Evolutionary conservation across 495 filamentous ascomycete species (phyloP).

Genomic region (Penicillium paradoxum): DNA sequence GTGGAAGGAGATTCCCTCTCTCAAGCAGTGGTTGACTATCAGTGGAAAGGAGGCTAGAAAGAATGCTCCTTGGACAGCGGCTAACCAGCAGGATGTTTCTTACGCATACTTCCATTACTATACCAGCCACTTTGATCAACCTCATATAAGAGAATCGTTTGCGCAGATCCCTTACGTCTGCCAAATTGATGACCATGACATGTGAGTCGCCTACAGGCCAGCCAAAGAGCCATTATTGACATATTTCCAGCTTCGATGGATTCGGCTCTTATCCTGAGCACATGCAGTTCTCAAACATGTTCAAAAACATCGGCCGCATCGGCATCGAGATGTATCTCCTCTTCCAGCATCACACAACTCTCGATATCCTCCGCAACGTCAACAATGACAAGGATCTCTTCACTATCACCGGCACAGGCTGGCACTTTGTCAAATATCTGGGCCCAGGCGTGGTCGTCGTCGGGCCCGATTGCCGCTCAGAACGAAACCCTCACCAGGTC

Average conservation of each 20-base stretch:
- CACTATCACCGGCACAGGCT: conserved; percentile 92
- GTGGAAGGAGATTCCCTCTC: conserved; percentile 89
- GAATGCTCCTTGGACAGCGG: conserved; percentile 83
- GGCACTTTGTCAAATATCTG: conserved; percentile 97
- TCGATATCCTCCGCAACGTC: conserved; percentile 85
- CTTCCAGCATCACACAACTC: conserved; percentile 96
- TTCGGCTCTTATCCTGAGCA: conserved; percentile 96
- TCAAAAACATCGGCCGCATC: conserved; percentile 95
- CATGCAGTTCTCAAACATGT: conserved; percentile 95
- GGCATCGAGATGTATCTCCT: conserved; percentile 99
- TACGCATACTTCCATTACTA: conserved; percentile 99
- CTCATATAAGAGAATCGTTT: conserved; percentile 87
- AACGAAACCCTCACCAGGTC: conserved; percentile 84
- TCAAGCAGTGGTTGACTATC: conserved; percentile 91
- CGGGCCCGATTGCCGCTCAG: conserved; percentile 85
- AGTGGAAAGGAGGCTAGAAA: conserved; percentile 88
- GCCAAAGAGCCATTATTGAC: conserved; percentile 12
- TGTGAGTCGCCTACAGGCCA: conserved; percentile 57
- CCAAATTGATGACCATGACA: conserved; percentile 94
- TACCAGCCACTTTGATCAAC: conserved; percentile 94
- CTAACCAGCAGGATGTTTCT: conserved; percentile 88
- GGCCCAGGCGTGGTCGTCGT: conserved; percentile 87
- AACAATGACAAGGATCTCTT: conserved; percentile 86
- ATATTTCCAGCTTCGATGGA: conserved; percentile 74
- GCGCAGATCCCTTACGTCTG: conserved; percentile 94